Conservation (phyloP, 2,329 filamentous ascomycete species). For the Anthostomella pinea region DNA sequence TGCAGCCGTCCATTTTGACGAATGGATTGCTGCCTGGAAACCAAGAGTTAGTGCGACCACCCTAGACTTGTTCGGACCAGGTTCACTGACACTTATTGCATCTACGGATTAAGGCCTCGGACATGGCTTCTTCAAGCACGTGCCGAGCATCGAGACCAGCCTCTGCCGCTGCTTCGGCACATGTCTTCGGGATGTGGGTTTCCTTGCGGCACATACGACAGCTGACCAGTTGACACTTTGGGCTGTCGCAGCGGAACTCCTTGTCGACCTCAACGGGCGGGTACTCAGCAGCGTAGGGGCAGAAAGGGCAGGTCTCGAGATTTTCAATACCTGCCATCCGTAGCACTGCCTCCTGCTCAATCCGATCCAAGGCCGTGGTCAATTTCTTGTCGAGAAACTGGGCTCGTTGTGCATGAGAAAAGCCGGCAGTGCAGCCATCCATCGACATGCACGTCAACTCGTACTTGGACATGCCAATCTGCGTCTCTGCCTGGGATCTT, state of each 20-base stretch:
- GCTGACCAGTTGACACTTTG: slow-evolving; percentile 60
- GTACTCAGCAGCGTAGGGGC: slow-evolving; percentile 74
- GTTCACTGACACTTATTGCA: slow-evolving; percentile 61
- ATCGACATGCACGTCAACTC: slow-evolving; percentile 68
- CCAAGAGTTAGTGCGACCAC: neutral
- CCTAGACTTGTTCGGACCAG: neutral
- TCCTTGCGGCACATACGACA: slow-evolving; percentile 67
- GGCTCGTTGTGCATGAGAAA: slow-evolving; percentile 52
- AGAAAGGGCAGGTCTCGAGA: slow-evolving; percentile 76
- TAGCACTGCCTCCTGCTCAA: slow-evolving; percentile 69
- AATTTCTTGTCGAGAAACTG: slow-evolving; percentile 58
- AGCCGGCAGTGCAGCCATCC: slow-evolving; percentile 62
- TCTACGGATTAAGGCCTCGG: slow-evolving; percentile 69
- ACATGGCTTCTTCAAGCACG: slow-evolving; percentile 80
- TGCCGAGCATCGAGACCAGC: slow-evolving; percentile 60
- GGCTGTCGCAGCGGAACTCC: slow-evolving; percentile 70
- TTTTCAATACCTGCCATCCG: slow-evolving; percentile 68
- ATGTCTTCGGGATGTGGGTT: slow-evolving; percentile 71
- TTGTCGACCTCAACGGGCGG: slow-evolving; percentile 64
- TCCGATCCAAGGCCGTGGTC: slow-evolving; percentile 60
- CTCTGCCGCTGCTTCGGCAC: slow-evolving; percentile 62
- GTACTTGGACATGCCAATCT: slow-evolving; percentile 68
- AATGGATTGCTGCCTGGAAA: slow-evolving; percentile 63
- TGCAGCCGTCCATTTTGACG: slow-evolving; percentile 76
- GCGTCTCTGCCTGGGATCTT: slow-evolving; percentile 60